These are phyloP conservation scores for Fomitopsis serialis DNA, from an alignment of 768 basidiomycete genomes.

Conservation along the genomic window DNA sequence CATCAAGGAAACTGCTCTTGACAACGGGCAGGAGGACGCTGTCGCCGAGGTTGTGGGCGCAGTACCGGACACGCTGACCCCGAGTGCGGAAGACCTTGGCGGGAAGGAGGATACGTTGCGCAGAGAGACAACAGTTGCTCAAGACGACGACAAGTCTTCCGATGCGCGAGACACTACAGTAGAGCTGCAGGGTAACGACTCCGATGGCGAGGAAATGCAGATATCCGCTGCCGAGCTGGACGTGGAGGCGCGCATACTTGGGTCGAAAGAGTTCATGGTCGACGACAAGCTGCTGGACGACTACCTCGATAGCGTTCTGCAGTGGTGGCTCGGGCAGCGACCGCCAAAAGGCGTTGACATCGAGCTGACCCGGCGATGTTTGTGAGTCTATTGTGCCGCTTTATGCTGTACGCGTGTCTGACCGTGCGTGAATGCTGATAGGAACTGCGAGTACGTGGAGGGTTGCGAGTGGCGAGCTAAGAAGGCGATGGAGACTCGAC, in stretches of 20 bases:
- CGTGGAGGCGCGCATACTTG: constrained; percentile 43
- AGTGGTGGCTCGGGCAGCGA: constrained; percentile 75
- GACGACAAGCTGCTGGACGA: constrained; percentile 46
- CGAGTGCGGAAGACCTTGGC: neutral
- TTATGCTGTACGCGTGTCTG: neutral
- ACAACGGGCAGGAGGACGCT: neutral
- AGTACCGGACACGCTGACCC: neutral
- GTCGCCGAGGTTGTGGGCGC: constrained; percentile 3
- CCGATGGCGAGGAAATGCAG: constrained; percentile 1
- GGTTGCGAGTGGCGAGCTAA: constrained; percentile 80
- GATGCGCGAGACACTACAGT: neutral
- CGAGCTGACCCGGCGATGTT: constrained; percentile 56
- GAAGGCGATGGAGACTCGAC: constrained; percentile 22
- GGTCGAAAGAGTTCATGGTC: constrained; percentile 54
- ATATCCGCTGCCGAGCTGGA: constrained; percentile 8
- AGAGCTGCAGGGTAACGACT: neutral
- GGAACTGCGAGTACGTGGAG: constrained; percentile 66
- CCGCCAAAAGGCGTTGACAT: constrained; percentile 65
- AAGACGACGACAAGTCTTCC: neutral
- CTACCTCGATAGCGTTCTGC: constrained; percentile 48
- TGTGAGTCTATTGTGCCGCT: constrained; percentile 38
- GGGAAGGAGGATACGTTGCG: neutral
- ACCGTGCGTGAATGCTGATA: constrained; percentile 18
- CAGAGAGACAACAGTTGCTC: neutral
- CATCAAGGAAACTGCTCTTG: constrained; percentile 7